Conservation (phyloP, 179 eudicot genomes). For the Beta lomatogona region DNA sequence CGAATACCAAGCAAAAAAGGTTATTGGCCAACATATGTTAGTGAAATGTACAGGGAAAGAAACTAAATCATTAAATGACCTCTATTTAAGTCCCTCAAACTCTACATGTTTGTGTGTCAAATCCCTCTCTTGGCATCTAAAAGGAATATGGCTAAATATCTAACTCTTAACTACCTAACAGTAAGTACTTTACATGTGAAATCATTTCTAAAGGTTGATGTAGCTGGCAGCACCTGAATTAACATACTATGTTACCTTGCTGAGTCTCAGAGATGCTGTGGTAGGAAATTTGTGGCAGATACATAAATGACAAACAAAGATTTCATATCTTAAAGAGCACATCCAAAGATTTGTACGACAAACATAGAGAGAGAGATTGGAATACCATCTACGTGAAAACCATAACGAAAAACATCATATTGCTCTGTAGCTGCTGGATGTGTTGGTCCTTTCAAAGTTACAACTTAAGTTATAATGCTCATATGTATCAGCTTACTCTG, state of each 20-base stretch:
- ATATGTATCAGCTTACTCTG: background rate
- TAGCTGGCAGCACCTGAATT: background rate
- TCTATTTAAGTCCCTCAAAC: background rate
- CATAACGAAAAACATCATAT: background rate
- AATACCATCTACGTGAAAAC: constrained; percentile 5
- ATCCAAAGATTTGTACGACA: background rate
- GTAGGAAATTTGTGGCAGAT: background rate
- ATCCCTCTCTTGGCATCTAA: background rate
- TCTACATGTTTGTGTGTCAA: background rate
- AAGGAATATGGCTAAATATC: no score
- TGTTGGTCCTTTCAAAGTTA: background rate
- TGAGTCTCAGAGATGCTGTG: background rate
- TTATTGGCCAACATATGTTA: background rate
- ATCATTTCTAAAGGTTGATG: background rate
- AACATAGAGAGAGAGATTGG: background rate
- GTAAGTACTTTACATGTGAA: no score
- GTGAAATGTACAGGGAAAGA: background rate
- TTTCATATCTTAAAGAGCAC: background rate
- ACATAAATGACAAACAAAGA: background rate
- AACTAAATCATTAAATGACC: background rate
- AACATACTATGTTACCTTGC: background rate
- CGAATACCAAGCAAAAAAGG: background rate
- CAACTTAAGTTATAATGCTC: background rate
- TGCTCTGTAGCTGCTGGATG: background rate
- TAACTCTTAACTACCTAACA: no score